These are phyloP conservation scores for Zoysia japonica DNA, from an alignment of 176 grass and related monocot genomes.

Conservation along the genomic window DNA sequence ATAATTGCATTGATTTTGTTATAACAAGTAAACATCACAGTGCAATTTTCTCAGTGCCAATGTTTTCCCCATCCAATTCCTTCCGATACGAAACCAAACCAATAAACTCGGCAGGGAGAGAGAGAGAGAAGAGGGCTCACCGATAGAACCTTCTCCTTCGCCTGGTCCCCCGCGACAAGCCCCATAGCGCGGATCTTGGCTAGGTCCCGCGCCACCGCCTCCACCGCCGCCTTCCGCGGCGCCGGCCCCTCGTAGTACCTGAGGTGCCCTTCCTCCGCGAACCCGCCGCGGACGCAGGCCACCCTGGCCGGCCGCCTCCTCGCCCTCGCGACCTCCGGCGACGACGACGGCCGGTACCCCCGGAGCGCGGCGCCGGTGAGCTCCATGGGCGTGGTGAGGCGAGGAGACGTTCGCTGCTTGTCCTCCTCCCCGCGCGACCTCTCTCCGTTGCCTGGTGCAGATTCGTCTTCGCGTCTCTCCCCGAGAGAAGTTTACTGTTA, in stretches of 20 bases:
- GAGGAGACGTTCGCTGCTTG: not conserved
- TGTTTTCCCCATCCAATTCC: not conserved
- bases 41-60: not conserved
- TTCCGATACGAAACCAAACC: not conserved
- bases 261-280: slow-evolving; percentile 42
- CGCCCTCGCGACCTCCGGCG: not conserved
- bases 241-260: slow-evolving; percentile 37
- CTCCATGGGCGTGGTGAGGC: slow-evolving; percentile 37
- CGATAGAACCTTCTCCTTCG: slow-evolving; percentile 48
- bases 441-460: not conserved
- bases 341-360: not conserved
- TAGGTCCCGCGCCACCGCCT: slow-evolving; percentile 42
- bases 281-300: slow-evolving; percentile 35
- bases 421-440: not conserved
- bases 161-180: slow-evolving; percentile 27
- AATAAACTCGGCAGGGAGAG: not conserved
- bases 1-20: not conserved
- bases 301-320: slow-evolving; percentile 26
- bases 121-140: slow-evolving; percentile 11
- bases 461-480: slow-evolving; percentile 4
- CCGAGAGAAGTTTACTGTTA: not conserved
- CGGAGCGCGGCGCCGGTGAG: slow-evolving; percentile 38
- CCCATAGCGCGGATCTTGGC: slow-evolving; percentile 35
- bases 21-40: not conserved
- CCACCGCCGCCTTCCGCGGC: slow-evolving; percentile 42